Conservation (phyloP, 257 asterid species). For the Solanum bukasovii region DNA sequence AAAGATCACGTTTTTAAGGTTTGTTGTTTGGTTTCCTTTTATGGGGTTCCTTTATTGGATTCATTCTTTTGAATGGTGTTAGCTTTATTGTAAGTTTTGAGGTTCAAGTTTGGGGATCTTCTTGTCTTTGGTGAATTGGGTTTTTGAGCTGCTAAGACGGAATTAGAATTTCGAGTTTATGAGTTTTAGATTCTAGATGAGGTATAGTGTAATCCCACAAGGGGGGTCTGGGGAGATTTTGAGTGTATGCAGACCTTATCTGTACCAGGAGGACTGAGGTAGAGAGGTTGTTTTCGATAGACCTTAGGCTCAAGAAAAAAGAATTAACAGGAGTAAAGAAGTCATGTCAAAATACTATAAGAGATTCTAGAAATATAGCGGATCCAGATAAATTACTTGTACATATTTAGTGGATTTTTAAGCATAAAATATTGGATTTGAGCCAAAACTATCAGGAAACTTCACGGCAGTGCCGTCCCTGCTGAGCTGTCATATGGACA, state of each 20-base stretch:
- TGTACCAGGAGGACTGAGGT: neutral
- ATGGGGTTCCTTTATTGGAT: neutral
- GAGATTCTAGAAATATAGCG: neutral
- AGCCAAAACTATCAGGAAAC: neutral
- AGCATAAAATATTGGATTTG: neutral
- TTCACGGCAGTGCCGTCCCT: neutral
- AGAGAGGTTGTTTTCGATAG: neutral
- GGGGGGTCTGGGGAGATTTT: neutral
- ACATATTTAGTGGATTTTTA: neutral
- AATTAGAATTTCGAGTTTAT: neutral
- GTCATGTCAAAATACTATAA: neutral
- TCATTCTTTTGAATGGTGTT: neutral
- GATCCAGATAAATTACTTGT: no score
- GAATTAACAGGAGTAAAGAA: neutral
- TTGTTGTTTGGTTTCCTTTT: neutral
- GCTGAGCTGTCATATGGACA: neutral
- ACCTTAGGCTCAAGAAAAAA: neutral
- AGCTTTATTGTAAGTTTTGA: neutral
- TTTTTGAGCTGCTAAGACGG: neutral
- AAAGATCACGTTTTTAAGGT: neutral
- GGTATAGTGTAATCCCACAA: neutral
- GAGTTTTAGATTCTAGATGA: neutral
- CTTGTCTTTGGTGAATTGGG: neutral
- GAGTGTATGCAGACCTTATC: neutral
- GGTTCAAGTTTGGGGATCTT: neutral